Evolutionary conservation across 2,329 filamentous ascomycete genomes (phyloP).

Genomic region (Shiraia sp.): DNA sequence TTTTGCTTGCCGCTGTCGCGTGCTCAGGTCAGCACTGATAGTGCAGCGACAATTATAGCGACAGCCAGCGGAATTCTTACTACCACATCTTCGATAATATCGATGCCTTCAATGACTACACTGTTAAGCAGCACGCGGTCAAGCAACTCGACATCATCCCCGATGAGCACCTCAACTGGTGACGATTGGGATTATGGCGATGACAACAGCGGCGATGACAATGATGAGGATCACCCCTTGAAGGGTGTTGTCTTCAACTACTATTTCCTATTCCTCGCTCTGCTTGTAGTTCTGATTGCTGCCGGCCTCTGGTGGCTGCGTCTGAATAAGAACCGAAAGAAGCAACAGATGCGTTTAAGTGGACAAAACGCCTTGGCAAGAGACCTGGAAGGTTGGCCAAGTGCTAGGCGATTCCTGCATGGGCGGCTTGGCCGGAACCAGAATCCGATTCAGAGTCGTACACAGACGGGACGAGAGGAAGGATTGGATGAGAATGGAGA

Average conservation of each 20-base stretch:
- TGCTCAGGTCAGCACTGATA: conserved; percentile 1
- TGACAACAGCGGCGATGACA: conserved; percentile 3
- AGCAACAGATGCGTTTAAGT: conserved; percentile 26
- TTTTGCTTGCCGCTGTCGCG: not conserved
- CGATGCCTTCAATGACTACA: not conserved
- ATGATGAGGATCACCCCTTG: conserved; percentile 3
- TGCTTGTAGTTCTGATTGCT: conserved; percentile 52
- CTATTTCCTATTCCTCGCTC: conserved; percentile 62
- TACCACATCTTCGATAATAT: not conserved
- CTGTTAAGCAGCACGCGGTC: not conserved
- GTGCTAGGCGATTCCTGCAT: conserved; percentile 36
- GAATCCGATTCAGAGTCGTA: conserved; percentile 16
- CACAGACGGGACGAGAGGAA: conserved; percentile 49
- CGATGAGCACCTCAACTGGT: not conserved
- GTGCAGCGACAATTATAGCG: not conserved
- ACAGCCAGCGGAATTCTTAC: not conserved
- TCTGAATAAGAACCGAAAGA: conserved; percentile 46
- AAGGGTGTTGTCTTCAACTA: conserved; percentile 47
- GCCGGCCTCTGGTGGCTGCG: conserved; percentile 51
- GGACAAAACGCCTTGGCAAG: conserved; percentile 41
- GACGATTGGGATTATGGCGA: conserved; percentile 13
- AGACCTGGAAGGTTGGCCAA: conserved; percentile 42
- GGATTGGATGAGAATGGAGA: conserved; percentile 67
- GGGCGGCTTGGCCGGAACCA: conserved; percentile 26
- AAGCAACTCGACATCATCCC: not conserved